Evolutionary conservation across 179 eudicot species (phyloP), one percentile per base, ranked within the genome.

Genomic region (Silene vulgaris): DNA sequence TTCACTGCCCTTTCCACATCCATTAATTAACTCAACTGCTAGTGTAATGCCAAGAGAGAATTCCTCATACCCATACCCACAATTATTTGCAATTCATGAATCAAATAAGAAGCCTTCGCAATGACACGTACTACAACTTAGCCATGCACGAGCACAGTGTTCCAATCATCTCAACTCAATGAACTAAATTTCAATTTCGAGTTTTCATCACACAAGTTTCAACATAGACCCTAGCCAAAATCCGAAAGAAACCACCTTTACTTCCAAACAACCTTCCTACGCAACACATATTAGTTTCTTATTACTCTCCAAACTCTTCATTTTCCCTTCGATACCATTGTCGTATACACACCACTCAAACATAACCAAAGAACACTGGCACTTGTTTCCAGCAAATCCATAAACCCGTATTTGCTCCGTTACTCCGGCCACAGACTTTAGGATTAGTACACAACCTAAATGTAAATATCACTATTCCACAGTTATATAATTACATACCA

Each of bases 311-410:
- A 71, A 2, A 2, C 72, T 28, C 37, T 52, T 71, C 62, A 71
- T 23, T 14, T 26, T 52, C 20, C 62, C 40, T 28, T 71, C 6
- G 4, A 0, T 4, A 66, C 19, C 8, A 14, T 17, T 66, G 71
- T n/a, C 48, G 3, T 4, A 66, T 19, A n/a, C 71, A 14, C 50
- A 9, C 40, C 50, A 66, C 23, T 37, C 50, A 8, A 11, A 45
- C 59, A 69, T 21, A 23, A 69, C 32, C 23, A 20, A 4, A 45
- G 73, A 28, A 21, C 26, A 17, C 40, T 12, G 73, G 21, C 57
- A 48, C 54, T 69, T 69, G 35, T 45, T 69, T 11, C 23, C 17
- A 66, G 70, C 23, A 66, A 66, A 32, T 21, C 70, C 20, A 17
- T 13, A 2, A 4, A 68, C 16, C 52, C 54, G 40, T 3, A 26